Evolutionary conservation across 2,329 filamentous ascomycete genomes (phyloP).

Genomic region (Truncatella angustata): DNA sequence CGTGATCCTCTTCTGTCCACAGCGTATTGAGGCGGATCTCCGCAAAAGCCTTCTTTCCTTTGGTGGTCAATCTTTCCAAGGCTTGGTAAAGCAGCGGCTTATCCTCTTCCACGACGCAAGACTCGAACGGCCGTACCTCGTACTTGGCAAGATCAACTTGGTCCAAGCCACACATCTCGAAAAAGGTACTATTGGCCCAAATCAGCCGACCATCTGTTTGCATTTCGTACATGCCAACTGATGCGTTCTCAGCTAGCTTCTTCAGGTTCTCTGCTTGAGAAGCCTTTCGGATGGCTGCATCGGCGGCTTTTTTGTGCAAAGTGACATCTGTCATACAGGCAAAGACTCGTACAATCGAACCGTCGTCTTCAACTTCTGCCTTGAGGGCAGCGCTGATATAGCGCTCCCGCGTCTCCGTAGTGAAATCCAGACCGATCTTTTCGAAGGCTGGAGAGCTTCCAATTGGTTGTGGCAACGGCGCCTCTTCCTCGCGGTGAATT

Average conservation of each 20-base stretch:
- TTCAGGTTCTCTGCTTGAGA: conserved; percentile 53
- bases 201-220: conserved; percentile 47
- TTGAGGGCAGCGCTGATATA: conserved; percentile 47
- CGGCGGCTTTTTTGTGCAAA: conserved; percentile 45
- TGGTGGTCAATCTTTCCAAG: conserved; percentile 36
- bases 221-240: conserved; percentile 55
- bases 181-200: conserved; percentile 53
- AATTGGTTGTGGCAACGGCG: conserved; percentile 24
- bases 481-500: conserved; percentile 26
- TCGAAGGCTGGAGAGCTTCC: conserved; percentile 35
- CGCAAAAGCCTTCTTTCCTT: conserved; percentile 42
- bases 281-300: conserved; percentile 46
- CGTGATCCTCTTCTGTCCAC: conserved; percentile 44
- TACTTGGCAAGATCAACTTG: conserved; percentile 37
- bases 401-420: conserved; percentile 32
- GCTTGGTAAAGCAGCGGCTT: conserved; percentile 36
- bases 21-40: conserved; percentile 49
- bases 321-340: conserved; percentile 53
- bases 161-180: conserved; percentile 48
- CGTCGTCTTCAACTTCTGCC: conserved; percentile 42
- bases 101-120: conserved; percentile 45
- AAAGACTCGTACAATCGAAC: conserved; percentile 42
- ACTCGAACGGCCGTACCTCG: conserved; percentile 42
- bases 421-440: conserved; percentile 31
- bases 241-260: conserved; percentile 52